phyloP scores from a whole-genome alignment of 345 rosid genomes.

The Salix suchowensis region DNA sequence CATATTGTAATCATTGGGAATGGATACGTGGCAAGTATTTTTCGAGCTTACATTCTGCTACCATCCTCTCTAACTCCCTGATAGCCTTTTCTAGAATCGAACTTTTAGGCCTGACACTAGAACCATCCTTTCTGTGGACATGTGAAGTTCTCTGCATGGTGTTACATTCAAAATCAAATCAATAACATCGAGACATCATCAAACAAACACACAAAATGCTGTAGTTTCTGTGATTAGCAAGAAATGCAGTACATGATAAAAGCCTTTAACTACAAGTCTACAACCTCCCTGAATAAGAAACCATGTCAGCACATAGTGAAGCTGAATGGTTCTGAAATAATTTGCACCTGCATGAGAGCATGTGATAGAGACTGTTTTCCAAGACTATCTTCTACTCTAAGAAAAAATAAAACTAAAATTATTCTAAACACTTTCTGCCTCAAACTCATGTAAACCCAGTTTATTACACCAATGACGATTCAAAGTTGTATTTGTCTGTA shows the following conservation, averaged over 20 bases:
- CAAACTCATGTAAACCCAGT: not conserved
- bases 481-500: not conserved
- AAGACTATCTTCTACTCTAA: not conserved
- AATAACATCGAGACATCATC: not conserved
- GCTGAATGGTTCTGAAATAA: not conserved
- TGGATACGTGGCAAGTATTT: not conserved
- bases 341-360: not conserved
- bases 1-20: not conserved
- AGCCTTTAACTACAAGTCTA: not conserved
- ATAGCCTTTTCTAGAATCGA: conserved; percentile 82
- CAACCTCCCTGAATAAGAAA: not conserved
- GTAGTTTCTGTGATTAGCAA: not conserved
- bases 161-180: conserved; percentile 22
- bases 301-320: not conserved
- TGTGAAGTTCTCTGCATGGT: conserved; percentile 45
- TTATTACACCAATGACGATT: not conserved
- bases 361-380: not conserved
- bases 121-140: conserved; percentile 51
- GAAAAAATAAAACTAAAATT: not conserved
- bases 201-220: not conserved
- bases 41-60: conserved; percentile 73
- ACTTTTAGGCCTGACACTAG: conserved; percentile 53
- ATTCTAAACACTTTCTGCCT: not conserved
- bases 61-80: conserved; percentile 82
- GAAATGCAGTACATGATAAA: not conserved